Base-by-base conservation (phyloP, 2,329 filamentous ascomycete species). In the Claviceps pazoutovae region DNA sequence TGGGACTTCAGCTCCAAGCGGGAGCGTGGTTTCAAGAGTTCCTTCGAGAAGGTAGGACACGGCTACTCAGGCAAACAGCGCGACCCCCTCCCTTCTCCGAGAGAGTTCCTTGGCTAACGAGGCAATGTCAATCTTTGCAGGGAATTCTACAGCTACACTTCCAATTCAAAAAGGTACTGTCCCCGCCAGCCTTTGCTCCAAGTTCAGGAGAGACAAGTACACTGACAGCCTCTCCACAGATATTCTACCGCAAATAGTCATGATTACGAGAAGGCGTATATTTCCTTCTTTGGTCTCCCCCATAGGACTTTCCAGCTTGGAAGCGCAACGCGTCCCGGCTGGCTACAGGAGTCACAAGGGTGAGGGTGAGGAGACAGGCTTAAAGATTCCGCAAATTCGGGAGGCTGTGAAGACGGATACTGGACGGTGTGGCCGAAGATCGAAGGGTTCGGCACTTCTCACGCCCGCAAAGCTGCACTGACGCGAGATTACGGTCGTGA, bases 1-100 rank as follows among this genome's bases (percentile, higher is more conserved):
- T 98, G 93, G 93, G 93, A 98, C 68, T 98, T 96, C 66, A 95
- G 88, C 66, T 88, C 91, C 2, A 97, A 96, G 71, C 80, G 84
- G 60, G 93, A 98, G 61, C 80, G 93, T 54, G 94, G 93, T 1
- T 98, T 97, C 71, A 90, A 81, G 66, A 96, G 90, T 69, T 95
- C 86, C 56, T 98, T 97, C 67, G 93, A 98, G 70, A 96, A 95
- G 83, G 88, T 93, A 80, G 57, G 79, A 70, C 38, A 43, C 23
- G 21, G 52, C 49, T 46, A 54, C 53, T 37, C 21, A 56, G 50
- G 49, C 54, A 54, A 49, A 37, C 41, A 34, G 11, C 21, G n/a
- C n/a, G 49, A 56, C 46, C 49, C 50, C 53, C 53, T 51, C 49
- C 13, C 26, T 46, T 36, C 17, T 46, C n/a, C 44, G 44, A 36